Base-by-base conservation (phyloP, 2,329 filamentous ascomycete species). In the Ophidiomyces ophidiicola region DNA sequence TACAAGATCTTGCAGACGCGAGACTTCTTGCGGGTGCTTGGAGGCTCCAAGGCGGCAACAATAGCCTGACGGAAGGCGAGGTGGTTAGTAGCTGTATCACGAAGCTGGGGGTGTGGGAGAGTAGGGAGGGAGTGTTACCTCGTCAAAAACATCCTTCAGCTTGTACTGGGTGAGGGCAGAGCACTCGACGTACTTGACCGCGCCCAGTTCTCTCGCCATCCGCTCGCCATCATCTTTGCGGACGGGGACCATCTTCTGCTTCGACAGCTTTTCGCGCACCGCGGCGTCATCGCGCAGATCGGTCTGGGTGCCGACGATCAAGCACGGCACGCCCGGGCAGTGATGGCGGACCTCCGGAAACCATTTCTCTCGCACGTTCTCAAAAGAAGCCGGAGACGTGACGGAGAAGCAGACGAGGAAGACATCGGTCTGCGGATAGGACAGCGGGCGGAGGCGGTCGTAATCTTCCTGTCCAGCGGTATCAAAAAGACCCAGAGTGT, bases 391-490 rank as follows among this genome's bases (percentile, higher is more conserved):
- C 55, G 90, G 90, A 36, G 90, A 98, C 71, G 98, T 90, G 63
- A 98, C 76, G 53, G 90, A 87, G 66, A 98, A 98, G 75, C 90
- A 98, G 65, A 98, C 96, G 65, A 98, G 74, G 67, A 98, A 96
- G 66, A 98, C 90, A 66, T 98, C 90, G 48, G 90, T 96, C 70
- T 98, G 90, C 55, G 90, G 90, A 75, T 98, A 98, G 50, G 90
- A 98, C 51, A 98, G 80, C 56, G 90, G 90, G 64, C 90, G 85
- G 64, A 98, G 87, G 76, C 90, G 87, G 67, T 98, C 90, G 71
- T 98, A 98, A 72, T 98, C 90, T 76, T 98, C 90, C 5, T 98
- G 90, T 63, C 90, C 90, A 46, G 90, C 90, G 25, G 90, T 98
- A 78, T 98, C 90, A 60, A 96, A 98, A 19, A 98, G 74, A 43